Conservation (phyloP, 1,139 yeast genomes). For the Pichia sp. region DNA sequence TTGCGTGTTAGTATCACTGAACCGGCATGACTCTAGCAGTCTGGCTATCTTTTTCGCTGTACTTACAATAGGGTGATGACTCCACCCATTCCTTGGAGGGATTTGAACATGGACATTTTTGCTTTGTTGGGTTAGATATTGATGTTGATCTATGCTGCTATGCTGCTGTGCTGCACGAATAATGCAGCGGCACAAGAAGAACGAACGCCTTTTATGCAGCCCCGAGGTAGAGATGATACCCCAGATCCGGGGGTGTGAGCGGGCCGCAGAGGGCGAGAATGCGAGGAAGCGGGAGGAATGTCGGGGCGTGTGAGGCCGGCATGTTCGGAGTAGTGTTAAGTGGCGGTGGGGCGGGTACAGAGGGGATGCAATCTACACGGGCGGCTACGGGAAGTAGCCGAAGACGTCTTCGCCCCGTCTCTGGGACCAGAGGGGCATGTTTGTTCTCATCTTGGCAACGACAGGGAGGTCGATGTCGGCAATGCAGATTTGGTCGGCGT, state of each 20-base stretch:
- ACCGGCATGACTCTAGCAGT: neutral
- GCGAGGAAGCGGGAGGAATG: neutral
- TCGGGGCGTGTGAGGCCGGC: neutral
- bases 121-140: neutral
- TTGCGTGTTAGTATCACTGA: neutral
- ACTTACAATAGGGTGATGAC: constrained; percentile 33
- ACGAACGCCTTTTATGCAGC: neutral
- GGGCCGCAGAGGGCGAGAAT: neutral
- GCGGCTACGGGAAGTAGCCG: constrained; percentile 27
- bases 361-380: neutral
- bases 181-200: too few relatives aligned
- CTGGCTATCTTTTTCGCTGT: neutral
- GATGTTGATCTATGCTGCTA: neutral
- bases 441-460: constrained; percentile 47
- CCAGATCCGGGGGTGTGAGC: neutral
- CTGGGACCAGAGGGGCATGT: constrained; percentile 75
- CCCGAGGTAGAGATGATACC: neutral
- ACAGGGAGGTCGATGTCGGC: constrained; percentile 65
- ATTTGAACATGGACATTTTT: constrained; percentile 31
- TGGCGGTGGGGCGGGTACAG: neutral
- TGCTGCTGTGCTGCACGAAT: neutral
- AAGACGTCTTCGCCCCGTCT: constrained; percentile 55
- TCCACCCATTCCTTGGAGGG: constrained; percentile 30
- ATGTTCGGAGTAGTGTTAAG: neutral
- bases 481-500: constrained; percentile 41